Percentiles rank a stretch among this genome's conserved stretches.
Conservation (phyloP, 2,329 filamentous ascomycete species). For the Phaeomoniella chlamydospora region DNA sequence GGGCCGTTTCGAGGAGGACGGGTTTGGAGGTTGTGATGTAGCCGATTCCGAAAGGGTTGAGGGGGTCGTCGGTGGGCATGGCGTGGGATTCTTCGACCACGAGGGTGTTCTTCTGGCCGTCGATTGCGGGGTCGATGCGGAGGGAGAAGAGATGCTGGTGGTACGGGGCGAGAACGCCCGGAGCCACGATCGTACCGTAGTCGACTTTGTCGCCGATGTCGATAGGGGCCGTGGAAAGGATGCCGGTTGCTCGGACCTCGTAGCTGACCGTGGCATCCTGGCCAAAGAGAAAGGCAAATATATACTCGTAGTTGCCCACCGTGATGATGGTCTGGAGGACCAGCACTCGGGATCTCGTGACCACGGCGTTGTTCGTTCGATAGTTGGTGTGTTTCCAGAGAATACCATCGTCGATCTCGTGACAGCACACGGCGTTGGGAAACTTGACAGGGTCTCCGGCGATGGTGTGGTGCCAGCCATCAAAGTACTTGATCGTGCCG, state of each 20-base stretch:
- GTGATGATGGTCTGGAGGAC: slow-evolving; percentile 59
- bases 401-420: slow-evolving; percentile 56
- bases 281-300: slow-evolving; percentile 57
- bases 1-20: slow-evolving; percentile 30
- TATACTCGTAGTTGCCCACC: slow-evolving; percentile 60
- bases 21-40: slow-evolving; percentile 35
- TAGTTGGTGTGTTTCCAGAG: slow-evolving; percentile 62
- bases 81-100: slow-evolving; percentile 45
- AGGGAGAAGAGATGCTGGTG: slow-evolving; percentile 67
- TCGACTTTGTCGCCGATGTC: slow-evolving; percentile 49
- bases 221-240: slow-evolving; percentile 52
- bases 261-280: slow-evolving; percentile 54
- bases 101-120: slow-evolving; percentile 39
- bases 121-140: slow-evolving; percentile 42
- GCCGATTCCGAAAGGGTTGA: slow-evolving; percentile 36
- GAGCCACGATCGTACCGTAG: slow-evolving; percentile 55
- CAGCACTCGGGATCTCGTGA: slow-evolving; percentile 49
- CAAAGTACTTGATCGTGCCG: slow-evolving; percentile 55
- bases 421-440: slow-evolving; percentile 55
- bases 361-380: slow-evolving; percentile 47
- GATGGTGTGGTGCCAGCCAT: slow-evolving; percentile 41
- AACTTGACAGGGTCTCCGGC: slow-evolving; percentile 43
- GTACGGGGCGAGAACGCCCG: slow-evolving; percentile 52
- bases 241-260: slow-evolving; percentile 55
- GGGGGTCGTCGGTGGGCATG: slow-evolving; percentile 40